Conservation (phyloP, 305 asterid species). For the Fraxinus sp. region DNA sequence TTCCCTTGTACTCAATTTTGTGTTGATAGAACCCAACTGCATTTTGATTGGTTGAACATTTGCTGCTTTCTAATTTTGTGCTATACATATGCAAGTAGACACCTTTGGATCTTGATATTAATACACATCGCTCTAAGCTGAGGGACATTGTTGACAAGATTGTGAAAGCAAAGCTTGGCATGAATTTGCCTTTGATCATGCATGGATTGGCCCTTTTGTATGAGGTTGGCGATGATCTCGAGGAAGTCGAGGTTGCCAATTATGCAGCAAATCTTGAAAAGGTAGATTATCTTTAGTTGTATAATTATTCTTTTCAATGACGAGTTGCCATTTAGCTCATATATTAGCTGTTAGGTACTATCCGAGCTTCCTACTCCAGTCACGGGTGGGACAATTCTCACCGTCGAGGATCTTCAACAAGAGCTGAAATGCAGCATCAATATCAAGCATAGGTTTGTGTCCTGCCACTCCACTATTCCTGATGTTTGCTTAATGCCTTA, state of each 20-base stretch:
- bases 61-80: slow-evolving; percentile 16
- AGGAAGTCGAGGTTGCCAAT: slow-evolving; percentile 76
- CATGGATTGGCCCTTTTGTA: slow-evolving; percentile 83
- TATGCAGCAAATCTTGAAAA: slow-evolving; percentile 90
- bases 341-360: slow-evolving; percentile 56
- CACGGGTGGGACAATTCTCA: slow-evolving; percentile 73
- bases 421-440: slow-evolving; percentile 84
- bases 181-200: slow-evolving; percentile 86
- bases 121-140: slow-evolving; percentile 75
- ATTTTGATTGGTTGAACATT: not conserved
- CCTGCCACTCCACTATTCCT: slow-evolving; percentile 10
- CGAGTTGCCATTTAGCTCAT: slow-evolving; percentile 22
- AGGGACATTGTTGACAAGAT: slow-evolving; percentile 87
- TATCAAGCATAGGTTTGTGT: slow-evolving; percentile 74
- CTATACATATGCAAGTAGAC: slow-evolving; percentile 50
- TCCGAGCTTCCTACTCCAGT: slow-evolving; percentile 86
- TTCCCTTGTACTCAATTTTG: slow-evolving; percentile 10
- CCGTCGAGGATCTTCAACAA: slow-evolving; percentile 95
- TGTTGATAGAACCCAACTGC: slow-evolving; percentile 1
- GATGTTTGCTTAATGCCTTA: not conserved
- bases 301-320: slow-evolving; percentile 11
- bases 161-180: slow-evolving; percentile 88
- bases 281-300: slow-evolving; percentile 40
- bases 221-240: slow-evolving; percentile 97
- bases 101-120: slow-evolving; percentile 86